phyloP scores from a whole-genome alignment of 2,329 filamentous ascomycete genomes.

The Allantophomopsis cytisporea region DNA sequence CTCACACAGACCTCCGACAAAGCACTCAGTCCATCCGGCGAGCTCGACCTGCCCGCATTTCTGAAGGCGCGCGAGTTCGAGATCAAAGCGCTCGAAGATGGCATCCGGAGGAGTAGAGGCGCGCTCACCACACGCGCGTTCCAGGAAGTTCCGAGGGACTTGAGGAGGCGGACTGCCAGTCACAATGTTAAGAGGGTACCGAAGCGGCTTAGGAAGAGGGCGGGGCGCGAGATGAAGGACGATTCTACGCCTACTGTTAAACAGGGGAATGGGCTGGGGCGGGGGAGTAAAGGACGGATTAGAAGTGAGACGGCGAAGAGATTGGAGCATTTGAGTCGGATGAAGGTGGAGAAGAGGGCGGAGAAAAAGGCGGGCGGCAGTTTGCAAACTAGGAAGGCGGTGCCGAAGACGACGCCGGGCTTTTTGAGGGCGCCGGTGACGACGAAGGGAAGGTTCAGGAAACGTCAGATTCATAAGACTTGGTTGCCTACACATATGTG shows the following conservation, averaged over 20 bases:
- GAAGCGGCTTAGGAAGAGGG: conserved; percentile 56
- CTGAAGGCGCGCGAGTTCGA: conserved; percentile 79
- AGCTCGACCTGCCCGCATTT: conserved; percentile 76
- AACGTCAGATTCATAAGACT: conserved; percentile 76
- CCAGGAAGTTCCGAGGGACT: conserved; percentile 72
- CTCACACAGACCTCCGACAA: conserved; percentile 26
- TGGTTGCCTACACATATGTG: conserved; percentile 93
- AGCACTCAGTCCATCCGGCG: conserved; percentile 43
- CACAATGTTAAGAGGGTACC: conserved; percentile 91
- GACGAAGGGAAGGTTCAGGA: conserved; percentile 61
- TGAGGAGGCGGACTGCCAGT: conserved; percentile 81
- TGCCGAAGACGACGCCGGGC: conserved; percentile 59
- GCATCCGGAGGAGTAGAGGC: conserved; percentile 62
- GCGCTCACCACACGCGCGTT: conserved; percentile 60
- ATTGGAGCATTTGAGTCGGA: conserved; percentile 47
- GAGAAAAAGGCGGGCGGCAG: conserved; percentile 10
- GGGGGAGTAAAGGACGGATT: conserved; percentile 36
- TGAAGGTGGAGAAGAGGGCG: conserved; percentile 31
- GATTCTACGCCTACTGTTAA: conserved; percentile 82
- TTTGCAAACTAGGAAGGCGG: conserved; percentile 27
- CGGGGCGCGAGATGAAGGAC: conserved; percentile 63
- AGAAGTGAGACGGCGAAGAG: conserved; percentile 66
- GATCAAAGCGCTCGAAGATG: conserved; percentile 71
- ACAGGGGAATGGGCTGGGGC: conserved; percentile 26
- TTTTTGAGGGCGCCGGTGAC: conserved; percentile 48